Evolutionary conservation across 208 protist genomes (phyloP).

Genomic region (Crithidia fasciculata): DNA sequence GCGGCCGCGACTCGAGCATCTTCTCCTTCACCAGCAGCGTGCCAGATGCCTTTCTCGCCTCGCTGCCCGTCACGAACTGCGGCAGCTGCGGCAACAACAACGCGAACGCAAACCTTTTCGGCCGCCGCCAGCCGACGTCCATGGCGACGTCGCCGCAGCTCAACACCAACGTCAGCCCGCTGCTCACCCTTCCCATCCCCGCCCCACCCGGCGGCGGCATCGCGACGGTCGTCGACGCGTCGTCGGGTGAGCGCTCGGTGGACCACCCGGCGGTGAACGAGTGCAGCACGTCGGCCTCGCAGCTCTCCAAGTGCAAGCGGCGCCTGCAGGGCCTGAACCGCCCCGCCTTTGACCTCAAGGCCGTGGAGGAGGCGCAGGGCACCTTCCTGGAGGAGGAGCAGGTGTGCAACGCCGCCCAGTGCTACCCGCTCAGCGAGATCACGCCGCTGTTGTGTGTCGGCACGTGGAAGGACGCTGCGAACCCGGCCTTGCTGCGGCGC

Average conservation of each 20-base stretch:
- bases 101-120: background rate
- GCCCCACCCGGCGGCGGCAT: background rate
- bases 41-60: slow-evolving; percentile 14
- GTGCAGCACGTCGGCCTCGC: slow-evolving; percentile 7
- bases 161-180: background rate
- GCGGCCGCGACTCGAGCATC: slow-evolving; percentile 29
- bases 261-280: background rate
- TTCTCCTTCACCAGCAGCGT: slow-evolving; percentile 37
- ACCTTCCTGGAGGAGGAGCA: slow-evolving; percentile 31
- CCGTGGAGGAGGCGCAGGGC: slow-evolving; percentile 43
- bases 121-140: background rate
- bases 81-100: background rate
- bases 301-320: slow-evolving; percentile 50
- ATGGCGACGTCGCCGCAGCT: background rate
- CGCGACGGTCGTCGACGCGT: background rate
- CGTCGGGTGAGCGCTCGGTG: slow-evolving; percentile 2
- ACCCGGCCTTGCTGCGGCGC: slow-evolving; percentile 50
- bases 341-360: slow-evolving; percentile 70
- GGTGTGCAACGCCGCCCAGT: slow-evolving; percentile 72
- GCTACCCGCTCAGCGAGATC: slow-evolving; percentile 71
- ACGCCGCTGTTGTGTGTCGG: slow-evolving; percentile 68
- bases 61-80: background rate
- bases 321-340: slow-evolving; percentile 36
- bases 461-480: slow-evolving; percentile 71
- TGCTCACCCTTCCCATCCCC: background rate